A percentile compares a stretch with the other conserved stretches of the same genome.
Evolutionary conservation across 2,329 filamentous ascomycete species (phyloP).

Genomic region (Aureobasidium melanogenum): DNA sequence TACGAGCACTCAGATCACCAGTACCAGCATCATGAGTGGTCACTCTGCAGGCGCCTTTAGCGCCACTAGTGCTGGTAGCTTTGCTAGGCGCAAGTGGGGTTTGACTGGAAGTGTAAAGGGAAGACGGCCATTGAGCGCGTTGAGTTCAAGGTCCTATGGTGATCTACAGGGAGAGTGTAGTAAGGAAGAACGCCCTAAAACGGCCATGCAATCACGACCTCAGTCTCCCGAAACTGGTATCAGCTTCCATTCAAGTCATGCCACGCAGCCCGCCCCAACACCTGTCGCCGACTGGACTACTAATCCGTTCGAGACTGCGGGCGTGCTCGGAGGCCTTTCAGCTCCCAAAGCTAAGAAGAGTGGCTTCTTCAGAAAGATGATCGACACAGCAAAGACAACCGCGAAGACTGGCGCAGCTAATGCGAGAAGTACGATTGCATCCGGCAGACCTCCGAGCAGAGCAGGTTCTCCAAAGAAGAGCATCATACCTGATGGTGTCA

Average conservation of each 20-base stretch:
- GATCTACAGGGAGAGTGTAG: constrained; percentile 11
- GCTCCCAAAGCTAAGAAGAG: constrained; percentile 64
- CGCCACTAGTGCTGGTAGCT: constrained; percentile 88
- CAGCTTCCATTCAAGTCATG: constrained; percentile 81
- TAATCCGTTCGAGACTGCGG: constrained; percentile 54
- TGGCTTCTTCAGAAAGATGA: constrained; percentile 91
- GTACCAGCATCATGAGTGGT: constrained; percentile 87
- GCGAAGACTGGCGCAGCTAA: constrained; percentile 64
- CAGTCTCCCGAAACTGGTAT: constrained; percentile 22
- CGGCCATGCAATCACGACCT: constrained; percentile 9
- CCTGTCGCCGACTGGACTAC: constrained; percentile 56
- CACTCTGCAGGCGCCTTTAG: constrained; percentile 84
- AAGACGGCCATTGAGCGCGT: constrained; percentile 15
- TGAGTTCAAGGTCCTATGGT: constrained; percentile 14
- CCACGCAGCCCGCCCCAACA: constrained; percentile 50
- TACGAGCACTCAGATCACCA: constrained; percentile 66
- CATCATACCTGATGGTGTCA: constrained; percentile 38
- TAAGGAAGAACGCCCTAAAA: constrained; percentile 3
- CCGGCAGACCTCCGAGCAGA: constrained; percentile 27
- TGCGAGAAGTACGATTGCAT: constrained; percentile 72
- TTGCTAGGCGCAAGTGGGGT: constrained; percentile 63
- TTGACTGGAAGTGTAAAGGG: constrained; percentile 30
- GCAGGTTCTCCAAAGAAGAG: constrained; percentile 40
- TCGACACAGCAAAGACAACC: constrained; percentile 88
- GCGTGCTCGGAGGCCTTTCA: constrained; percentile 67